Evolutionary conservation across 148 eudicot genomes (phyloP).

Genomic region (Linanthus parryae): DNA sequence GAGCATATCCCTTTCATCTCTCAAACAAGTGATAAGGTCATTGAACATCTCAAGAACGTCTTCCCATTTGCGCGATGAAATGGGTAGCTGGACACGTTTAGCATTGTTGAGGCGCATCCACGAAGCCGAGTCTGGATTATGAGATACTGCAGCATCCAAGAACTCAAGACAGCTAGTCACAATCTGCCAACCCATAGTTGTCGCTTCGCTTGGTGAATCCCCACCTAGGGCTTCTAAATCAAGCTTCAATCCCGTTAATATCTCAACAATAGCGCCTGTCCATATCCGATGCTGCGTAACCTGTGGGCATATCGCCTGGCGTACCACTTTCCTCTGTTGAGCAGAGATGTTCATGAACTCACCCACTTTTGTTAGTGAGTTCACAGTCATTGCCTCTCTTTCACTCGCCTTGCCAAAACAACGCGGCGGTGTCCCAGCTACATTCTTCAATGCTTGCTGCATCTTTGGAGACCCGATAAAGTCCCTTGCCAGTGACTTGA

Average conservation of each 20-base stretch:
- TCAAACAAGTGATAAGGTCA: slow-evolving; percentile 58
- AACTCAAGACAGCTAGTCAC: slow-evolving; percentile 60
- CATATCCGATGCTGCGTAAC: slow-evolving; percentile 72
- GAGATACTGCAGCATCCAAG: slow-evolving; percentile 41
- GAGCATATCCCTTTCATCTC: slow-evolving; percentile 34
- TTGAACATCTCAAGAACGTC: slow-evolving; percentile 74
- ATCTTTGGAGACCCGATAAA: slow-evolving; percentile 46
- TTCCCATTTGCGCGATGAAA: slow-evolving; percentile 66
- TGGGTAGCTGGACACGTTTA: slow-evolving; percentile 26
- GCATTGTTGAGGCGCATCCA: slow-evolving; percentile 75
- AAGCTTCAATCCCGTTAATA: slow-evolving; percentile 42
- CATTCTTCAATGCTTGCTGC: slow-evolving; percentile 32
- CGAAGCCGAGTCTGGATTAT: slow-evolving; percentile 58
- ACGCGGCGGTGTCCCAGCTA: slow-evolving; percentile 21
- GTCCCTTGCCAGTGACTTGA: slow-evolving; percentile 49
- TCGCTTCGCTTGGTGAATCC: slow-evolving; percentile 27
- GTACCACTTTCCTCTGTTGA: slow-evolving; percentile 82
- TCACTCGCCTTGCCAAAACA: slow-evolving; percentile 48
- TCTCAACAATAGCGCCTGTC: slow-evolving; percentile 52
- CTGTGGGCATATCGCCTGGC: slow-evolving; percentile 54
- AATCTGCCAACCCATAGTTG: slow-evolving; percentile 53
- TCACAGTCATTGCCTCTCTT: slow-evolving; percentile 48
- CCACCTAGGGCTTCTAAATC: slow-evolving; percentile 52
- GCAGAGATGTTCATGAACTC: too few relatives aligned
- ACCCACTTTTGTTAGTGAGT: slow-evolving; percentile 60